Evolutionary conservation across 441 rosid species (phyloP).

Genomic region (Geranium incanum): DNA sequence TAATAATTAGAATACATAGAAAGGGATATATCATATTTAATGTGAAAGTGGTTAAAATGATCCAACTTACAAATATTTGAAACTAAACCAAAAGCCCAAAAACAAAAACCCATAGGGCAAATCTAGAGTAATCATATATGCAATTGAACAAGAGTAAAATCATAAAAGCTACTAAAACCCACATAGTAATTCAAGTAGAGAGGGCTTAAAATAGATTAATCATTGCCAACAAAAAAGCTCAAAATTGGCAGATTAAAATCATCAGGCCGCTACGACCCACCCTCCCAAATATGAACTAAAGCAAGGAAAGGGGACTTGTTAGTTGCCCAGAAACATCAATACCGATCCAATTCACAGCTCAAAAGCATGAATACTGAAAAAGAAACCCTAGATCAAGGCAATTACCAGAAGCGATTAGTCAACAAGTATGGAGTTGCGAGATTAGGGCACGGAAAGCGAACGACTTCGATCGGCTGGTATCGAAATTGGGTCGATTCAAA

Average conservation of each 20-base stretch:
- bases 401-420: background rate
- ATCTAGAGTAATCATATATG: background rate
- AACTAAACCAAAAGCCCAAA: background rate
- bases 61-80: background rate
- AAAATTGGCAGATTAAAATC: background rate
- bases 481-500: background rate
- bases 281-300: too few species aligned
- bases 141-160: background rate
- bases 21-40: background rate
- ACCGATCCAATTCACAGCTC: conserved; percentile 4
- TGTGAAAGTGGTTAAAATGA: background rate
- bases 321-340: background rate
- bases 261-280: too few species aligned
- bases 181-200: too few species aligned
- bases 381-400: background rate
- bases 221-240: background rate
- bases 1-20: too few species aligned
- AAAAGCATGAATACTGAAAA: background rate
- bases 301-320: too few species aligned
- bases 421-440: background rate
- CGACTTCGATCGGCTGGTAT: background rate
- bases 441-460: background rate
- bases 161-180: background rate
- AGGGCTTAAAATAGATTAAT: too few species aligned
- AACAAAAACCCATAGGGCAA: background rate